phyloP scores from a whole-genome alignment of 2,329 filamentous ascomycete species.

The Xylariaceae sp. region DNA sequence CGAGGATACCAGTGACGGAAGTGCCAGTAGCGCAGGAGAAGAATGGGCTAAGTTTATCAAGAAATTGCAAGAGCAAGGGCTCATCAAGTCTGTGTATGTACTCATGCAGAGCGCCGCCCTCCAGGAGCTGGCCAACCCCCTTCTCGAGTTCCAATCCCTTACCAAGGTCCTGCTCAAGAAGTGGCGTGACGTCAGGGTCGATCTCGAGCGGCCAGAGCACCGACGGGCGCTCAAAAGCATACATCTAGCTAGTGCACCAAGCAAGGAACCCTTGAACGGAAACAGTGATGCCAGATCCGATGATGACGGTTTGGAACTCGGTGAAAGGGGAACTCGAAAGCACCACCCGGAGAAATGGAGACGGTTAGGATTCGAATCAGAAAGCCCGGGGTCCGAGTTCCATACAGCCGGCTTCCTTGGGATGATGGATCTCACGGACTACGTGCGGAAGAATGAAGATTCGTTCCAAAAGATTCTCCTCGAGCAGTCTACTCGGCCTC shows the following conservation, averaged over 20 bases:
- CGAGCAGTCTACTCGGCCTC: constrained; percentile 73
- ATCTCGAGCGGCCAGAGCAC: constrained; percentile 83
- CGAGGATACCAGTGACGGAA: constrained; percentile 48
- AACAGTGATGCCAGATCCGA: constrained; percentile 29
- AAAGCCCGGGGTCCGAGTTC: constrained; percentile 83
- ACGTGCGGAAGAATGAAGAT: constrained; percentile 86
- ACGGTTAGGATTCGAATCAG: constrained; percentile 82
- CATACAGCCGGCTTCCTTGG: constrained; percentile 81
- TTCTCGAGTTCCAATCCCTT: constrained; percentile 88
- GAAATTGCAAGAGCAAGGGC: constrained; percentile 81
- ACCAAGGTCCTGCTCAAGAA: constrained; percentile 82
- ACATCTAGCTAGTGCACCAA: constrained; percentile 73
- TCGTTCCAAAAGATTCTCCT: constrained; percentile 86
- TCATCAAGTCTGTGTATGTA: constrained; percentile 85
- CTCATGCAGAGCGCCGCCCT: constrained; percentile 93
- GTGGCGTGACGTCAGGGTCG: constrained; percentile 81
- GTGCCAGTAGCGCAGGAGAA: constrained; percentile 41
- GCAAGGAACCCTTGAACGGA: constrained; percentile 29
- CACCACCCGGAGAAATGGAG: constrained; percentile 93
- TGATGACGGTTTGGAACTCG: constrained; percentile 35
- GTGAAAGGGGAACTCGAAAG: constrained; percentile 58
- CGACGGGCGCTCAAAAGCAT: constrained; percentile 79
- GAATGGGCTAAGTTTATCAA: constrained; percentile 98
- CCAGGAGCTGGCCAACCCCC: constrained; percentile 81
- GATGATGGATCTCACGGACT: constrained; percentile 96